phyloP scores from a whole-genome alignment of 2,329 filamentous ascomycete genomes.

The Lachnellula willkommii region DNA sequence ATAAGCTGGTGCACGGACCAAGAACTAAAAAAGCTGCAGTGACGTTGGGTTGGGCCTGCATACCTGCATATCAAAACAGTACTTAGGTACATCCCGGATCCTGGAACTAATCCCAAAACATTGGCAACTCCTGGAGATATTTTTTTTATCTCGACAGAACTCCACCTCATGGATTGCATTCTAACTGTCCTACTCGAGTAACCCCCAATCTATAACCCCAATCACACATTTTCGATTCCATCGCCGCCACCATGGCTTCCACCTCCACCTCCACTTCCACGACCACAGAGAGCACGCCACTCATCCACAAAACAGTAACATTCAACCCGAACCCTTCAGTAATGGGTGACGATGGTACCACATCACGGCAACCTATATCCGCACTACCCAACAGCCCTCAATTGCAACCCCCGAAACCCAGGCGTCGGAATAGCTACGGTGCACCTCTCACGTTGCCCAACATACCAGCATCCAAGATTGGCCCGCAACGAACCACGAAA shows the following conservation, averaged over 20 bases:
- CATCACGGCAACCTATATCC: slow-evolving; percentile 42
- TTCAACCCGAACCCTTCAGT: slow-evolving; percentile 67
- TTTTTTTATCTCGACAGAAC: neutral
- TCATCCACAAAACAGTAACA: slow-evolving; percentile 55
- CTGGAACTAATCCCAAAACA: neutral
- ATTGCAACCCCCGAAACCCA: slow-evolving; percentile 55
- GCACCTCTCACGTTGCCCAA: slow-evolving; percentile 35
- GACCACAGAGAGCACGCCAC: slow-evolving; percentile 21
- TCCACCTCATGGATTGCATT: neutral
- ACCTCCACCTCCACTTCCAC: slow-evolving; percentile 17
- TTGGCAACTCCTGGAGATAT: neutral
- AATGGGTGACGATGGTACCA: slow-evolving; percentile 48
- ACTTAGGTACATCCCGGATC: neutral
- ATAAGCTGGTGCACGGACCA: too few species aligned
- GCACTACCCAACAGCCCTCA: slow-evolving; percentile 29
- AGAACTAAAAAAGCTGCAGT: too few species aligned
- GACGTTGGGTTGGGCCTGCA: neutral
- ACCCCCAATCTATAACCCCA: neutral
- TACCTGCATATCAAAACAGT: neutral
- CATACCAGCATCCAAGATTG: slow-evolving; percentile 61
- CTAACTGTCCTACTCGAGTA: neutral
- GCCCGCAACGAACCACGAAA: slow-evolving; percentile 90
- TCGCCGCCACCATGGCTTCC: slow-evolving; percentile 18
- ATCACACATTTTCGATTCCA: neutral
- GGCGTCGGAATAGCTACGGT: slow-evolving; percentile 78